phyloP scores from a whole-genome alignment of 306 rosid species.

The Cucurbita pepo region DNA sequence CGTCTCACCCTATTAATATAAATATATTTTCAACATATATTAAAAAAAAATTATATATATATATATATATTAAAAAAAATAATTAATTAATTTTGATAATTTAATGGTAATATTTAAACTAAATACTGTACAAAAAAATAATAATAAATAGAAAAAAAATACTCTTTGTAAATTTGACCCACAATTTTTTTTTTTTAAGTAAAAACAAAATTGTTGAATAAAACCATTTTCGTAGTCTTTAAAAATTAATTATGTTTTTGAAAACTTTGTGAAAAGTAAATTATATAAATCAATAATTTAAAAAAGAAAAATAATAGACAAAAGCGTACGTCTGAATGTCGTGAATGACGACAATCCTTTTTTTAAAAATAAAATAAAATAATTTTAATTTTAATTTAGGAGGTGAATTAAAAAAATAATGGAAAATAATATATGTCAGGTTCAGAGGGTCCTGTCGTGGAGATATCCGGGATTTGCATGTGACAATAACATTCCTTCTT shows the following conservation, averaged over 20 bases:
- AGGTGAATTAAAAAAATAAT: background rate
- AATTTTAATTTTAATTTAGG: background rate
- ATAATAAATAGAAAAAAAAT: no score
- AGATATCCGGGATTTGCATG: conserved; percentile 11
- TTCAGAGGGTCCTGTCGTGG: conserved; percentile 9
- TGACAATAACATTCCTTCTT: conserved; percentile 9
- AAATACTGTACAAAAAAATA: no score
- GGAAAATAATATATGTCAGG: background rate
- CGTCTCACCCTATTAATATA: no score
- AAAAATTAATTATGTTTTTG: background rate
- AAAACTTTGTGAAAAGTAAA: background rate
- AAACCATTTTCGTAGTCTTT: background rate
- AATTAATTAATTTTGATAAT: no score
- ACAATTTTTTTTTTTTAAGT: no score
- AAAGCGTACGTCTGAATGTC: background rate
- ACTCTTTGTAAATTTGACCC: no score
- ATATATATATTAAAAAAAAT: no score
- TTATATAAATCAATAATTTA: no score
- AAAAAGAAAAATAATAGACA: no score
- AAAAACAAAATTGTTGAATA: background rate
- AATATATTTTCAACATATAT: no score
- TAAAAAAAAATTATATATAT: no score
- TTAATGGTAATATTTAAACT: no score
- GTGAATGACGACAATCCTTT: background rate
- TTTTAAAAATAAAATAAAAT: background rate